These are phyloP conservation scores for Sugiyamaella paludigena DNA, from an alignment of 1,139 yeast species.

Conservation along the genomic window DNA sequence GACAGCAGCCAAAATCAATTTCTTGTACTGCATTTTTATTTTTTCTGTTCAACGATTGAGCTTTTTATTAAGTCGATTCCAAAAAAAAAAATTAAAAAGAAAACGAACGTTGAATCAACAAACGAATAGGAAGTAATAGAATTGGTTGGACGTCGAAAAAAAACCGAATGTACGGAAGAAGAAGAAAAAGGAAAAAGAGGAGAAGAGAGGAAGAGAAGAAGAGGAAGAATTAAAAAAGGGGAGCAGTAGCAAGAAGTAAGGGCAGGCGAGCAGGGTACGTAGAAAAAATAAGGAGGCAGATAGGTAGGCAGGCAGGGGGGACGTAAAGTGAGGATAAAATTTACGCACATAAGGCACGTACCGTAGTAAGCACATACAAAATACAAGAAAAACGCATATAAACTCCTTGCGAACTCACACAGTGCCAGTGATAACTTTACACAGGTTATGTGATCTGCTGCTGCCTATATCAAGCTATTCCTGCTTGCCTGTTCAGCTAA, in stretches of 20 bases:
- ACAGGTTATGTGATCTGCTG: no score
- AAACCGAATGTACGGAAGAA: not conserved
- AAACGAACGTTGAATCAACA: no score
- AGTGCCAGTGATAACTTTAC: no score
- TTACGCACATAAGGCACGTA: not conserved
- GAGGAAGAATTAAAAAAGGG: not conserved
- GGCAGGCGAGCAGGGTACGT: constrained; percentile 2
- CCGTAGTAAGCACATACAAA: not conserved
- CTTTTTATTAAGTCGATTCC: not conserved
- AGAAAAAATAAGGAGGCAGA: constrained; percentile 5
- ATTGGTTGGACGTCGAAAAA: not conserved
- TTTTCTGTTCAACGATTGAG: not conserved
- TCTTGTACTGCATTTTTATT: constrained; percentile 21
- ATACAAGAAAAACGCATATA: no score
- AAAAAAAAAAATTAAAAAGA: not conserved
- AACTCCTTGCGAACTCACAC: no score
- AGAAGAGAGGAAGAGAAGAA: constrained; percentile 1
- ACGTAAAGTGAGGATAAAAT: not conserved
- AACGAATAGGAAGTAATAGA: not conserved
- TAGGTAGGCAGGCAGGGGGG: not conserved
- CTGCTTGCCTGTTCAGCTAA: no score
- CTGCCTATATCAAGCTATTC: no score
- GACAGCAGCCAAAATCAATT: constrained; percentile 23
- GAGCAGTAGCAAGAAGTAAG: not conserved
- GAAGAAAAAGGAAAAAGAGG: constrained; percentile 6